These are phyloP conservation scores for Candida peoriensis DNA, from an alignment of 805 yeast species.

Conservation along the genomic window DNA sequence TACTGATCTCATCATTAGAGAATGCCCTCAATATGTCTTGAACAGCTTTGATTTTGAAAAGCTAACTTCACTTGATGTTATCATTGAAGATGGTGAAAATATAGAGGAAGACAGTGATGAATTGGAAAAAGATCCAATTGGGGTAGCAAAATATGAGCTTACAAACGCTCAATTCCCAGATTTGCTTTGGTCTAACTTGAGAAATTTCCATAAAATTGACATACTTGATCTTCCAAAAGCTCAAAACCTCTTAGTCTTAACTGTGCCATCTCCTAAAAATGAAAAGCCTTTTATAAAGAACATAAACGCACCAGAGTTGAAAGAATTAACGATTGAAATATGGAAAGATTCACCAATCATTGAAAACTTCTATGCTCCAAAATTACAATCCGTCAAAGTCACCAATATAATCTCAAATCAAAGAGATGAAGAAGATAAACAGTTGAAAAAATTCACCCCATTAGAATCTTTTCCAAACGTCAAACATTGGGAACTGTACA, in stretches of 20 bases:
- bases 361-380: conserved; percentile 3
- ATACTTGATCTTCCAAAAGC: conserved; percentile 2
- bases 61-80: conserved; percentile 4
- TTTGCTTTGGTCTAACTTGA: conserved; percentile 8
- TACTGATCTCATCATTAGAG: background rate
- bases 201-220: conserved; percentile 2
- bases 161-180: background rate
- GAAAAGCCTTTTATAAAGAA: background rate
- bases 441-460: background rate
- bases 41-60: background rate
- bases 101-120: background rate
- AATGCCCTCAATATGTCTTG: conserved; percentile 1
- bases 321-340: conserved; percentile 8
- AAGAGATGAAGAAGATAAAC: background rate
- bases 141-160: conserved; percentile 1
- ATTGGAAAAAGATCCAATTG: conserved; percentile 2
- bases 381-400: conserved; percentile 5
- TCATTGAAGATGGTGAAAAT: background rate
- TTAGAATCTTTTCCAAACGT: conserved; percentile 2
- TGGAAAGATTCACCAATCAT: conserved; percentile 4
- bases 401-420: conserved; percentile 4
- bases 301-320: conserved; percentile 4
- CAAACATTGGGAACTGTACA: conserved; percentile 7
- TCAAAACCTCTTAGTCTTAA: conserved; percentile 7
- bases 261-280: conserved; percentile 1